Base-by-base conservation (phyloP, 176 grass and related monocot genomes). In the Otatea glauca region DNA sequence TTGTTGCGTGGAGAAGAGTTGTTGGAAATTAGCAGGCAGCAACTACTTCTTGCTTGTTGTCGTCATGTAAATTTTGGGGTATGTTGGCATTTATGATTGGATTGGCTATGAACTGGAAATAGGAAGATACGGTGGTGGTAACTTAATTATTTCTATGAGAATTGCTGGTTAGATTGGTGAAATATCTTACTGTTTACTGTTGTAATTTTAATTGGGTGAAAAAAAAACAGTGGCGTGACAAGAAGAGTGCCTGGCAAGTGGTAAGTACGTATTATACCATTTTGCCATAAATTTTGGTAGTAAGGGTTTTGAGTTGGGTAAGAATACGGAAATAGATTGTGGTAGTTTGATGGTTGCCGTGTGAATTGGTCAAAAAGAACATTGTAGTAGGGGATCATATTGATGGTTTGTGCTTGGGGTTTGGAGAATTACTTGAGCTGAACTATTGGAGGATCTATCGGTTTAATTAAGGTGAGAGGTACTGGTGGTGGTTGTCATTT, bases 401-500 rank as follows among this genome's bases (percentile, higher is more conserved):
- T 65, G 53, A 39, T 76, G 35, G 5, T 81, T 71, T 81, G 65
- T 70, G 63, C 72, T 63, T 54, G 63, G 65, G 54, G 55, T 45
- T 17, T 43, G 59, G 59, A 12, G 16, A 90, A 68, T 78, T 73
- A 86, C 73, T 82, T 35, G 79, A 74, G n/a, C 67, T 58, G 24
- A 72, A 82, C 66, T 86, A 27, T 60, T 78, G 35, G 72, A 66
- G 38, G 77, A 72, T 74, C 69, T 83, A 29, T 79, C 23, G 61
- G 48, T 90, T 86, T 60, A 78, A 74, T 86, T 83, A 83, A 78
- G 78, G 32, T 23, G 79, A 68, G 58, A 83, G 67, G 29, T 73
- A 79, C 73, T 65, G 49, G 13, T 75, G 76, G 82, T 90, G 69
- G 84, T 87, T 91, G 63, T 23, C 56, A 47, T 91, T 77, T 88